phyloP scores from a whole-genome alignment of 2,329 filamentous ascomycete species.

The Westerdykella ornata region DNA sequence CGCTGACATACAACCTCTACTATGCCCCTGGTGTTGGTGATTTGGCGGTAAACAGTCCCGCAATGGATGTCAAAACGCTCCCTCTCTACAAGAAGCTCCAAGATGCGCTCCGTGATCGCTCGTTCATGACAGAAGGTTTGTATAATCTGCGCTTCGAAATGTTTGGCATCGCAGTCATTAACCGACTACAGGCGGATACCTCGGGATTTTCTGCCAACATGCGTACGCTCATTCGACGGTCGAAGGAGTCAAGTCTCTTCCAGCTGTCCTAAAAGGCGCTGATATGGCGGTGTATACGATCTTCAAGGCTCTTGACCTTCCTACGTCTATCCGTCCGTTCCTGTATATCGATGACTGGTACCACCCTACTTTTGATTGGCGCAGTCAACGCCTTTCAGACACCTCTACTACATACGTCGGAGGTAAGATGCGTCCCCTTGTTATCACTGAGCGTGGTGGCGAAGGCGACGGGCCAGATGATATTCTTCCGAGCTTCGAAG shows the following conservation, averaged over 20 bases:
- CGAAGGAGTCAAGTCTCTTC: slow-evolving; percentile 20
- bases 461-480: background rate
- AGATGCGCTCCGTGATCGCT: slow-evolving; percentile 22
- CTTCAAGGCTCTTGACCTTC: slow-evolving; percentile 19
- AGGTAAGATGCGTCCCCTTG: background rate
- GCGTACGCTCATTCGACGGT: slow-evolving; percentile 42
- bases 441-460: background rate
- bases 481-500: background rate
- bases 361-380: background rate
- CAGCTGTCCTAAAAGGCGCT: slow-evolving; percentile 41
- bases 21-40: slow-evolving; percentile 33
- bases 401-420: slow-evolving; percentile 2
- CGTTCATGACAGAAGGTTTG: slow-evolving; percentile 37
- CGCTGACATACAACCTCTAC: slow-evolving; percentile 56
- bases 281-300: slow-evolving; percentile 40
- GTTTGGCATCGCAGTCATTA: background rate
- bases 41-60: slow-evolving; percentile 13
- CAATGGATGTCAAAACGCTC: slow-evolving; percentile 30
- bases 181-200: slow-evolving; percentile 32
- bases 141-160: slow-evolving; percentile 1
- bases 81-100: slow-evolving; percentile 35
- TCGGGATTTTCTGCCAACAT: slow-evolving; percentile 46
- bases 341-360: background rate
- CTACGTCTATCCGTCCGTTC: slow-evolving; percentile 20
- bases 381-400: no score